A percentile compares a stretch with the other conserved stretches of the same genome.
Conservation (phyloP, 2,329 filamentous ascomycete species). For the Neonectria neomacrospora region DNA sequence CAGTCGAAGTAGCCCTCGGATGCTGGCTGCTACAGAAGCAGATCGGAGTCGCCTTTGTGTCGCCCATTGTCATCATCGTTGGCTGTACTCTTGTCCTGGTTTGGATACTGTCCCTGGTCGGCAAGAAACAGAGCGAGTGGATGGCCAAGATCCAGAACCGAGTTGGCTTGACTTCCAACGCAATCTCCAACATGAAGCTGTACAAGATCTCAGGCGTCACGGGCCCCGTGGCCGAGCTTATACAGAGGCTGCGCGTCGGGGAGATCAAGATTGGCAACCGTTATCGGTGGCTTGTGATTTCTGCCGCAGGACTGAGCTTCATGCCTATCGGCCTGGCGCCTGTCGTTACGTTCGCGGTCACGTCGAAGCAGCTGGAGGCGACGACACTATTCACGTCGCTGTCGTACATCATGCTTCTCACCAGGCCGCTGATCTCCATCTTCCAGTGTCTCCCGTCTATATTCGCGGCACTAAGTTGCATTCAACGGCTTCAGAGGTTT, state of each 20-base stretch:
- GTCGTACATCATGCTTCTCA: constrained; percentile 50
- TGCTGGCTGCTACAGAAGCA: constrained; percentile 59
- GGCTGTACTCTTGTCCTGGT: constrained; percentile 35
- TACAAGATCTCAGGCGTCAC: constrained; percentile 48
- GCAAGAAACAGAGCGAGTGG: constrained; percentile 48
- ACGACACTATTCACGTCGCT: constrained; percentile 49
- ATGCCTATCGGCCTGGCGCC: constrained; percentile 51
- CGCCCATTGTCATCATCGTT: constrained; percentile 58
- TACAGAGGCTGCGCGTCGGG: constrained; percentile 44
- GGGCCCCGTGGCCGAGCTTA: constrained; percentile 43
- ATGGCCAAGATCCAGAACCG: constrained; percentile 51
- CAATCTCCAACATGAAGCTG: constrained; percentile 48
- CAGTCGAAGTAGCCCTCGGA: constrained; percentile 56
- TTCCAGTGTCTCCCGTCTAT: constrained; percentile 49
- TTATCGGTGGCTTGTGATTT: constrained; percentile 43
- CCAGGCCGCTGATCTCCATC: constrained; percentile 45
- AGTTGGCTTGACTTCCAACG: constrained; percentile 47
- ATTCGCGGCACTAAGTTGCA: constrained; percentile 48
- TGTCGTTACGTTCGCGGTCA: constrained; percentile 47
- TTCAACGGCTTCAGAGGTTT: constrained; percentile 52
- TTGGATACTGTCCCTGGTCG: constrained; percentile 31
- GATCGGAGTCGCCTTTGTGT: constrained; percentile 59
- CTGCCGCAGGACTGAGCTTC: constrained; percentile 44
- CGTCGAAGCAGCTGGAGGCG: constrained; percentile 38
- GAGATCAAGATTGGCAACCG: constrained; percentile 46